Conservation (phyloP, 371 early-diverging fungal genomes). For the Dichotomocladium elegans region DNA sequence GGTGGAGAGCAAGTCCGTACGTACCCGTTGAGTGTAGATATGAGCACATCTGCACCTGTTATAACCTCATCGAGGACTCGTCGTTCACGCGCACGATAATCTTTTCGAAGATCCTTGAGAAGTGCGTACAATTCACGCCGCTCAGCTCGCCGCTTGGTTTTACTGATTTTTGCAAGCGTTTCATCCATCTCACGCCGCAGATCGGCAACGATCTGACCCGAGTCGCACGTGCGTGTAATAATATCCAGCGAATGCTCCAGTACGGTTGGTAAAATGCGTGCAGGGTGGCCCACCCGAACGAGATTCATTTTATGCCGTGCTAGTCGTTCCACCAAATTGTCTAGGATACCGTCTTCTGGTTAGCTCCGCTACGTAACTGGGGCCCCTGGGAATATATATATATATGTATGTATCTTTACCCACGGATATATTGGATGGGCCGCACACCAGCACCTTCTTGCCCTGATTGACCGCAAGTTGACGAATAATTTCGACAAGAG, state of each 20-base stretch:
- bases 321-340: conserved; percentile 81
- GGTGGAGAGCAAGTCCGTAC: no score
- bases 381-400: neutral
- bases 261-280: conserved; percentile 70
- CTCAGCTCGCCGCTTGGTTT: conserved; percentile 64
- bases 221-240: conserved; percentile 67
- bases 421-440: conserved; percentile 92
- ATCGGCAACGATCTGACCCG: conserved; percentile 74
- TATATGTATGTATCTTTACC: conserved; percentile 48
- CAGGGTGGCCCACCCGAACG: conserved; percentile 87
- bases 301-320: conserved; percentile 56
- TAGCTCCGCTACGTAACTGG: neutral
- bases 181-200: conserved; percentile 79
- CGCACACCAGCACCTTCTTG: conserved; percentile 85
- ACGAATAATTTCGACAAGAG: conserved; percentile 83
- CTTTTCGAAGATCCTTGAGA: conserved; percentile 72
- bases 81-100: conserved; percentile 67
- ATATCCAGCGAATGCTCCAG: conserved; percentile 71
- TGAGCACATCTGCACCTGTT: conserved; percentile 55
- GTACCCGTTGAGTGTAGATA: conserved; percentile 64
- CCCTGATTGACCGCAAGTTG: conserved; percentile 64
- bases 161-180: conserved; percentile 55
- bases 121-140: conserved; percentile 63
- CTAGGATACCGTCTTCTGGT: conserved; percentile 26
- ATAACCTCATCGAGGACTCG: conserved; percentile 65